Percentiles rank a stretch among this genome's conserved stretches.
Evolutionary conservation across 805 yeast species (phyloP).

Genomic region (Osmozyma mogii): DNA sequence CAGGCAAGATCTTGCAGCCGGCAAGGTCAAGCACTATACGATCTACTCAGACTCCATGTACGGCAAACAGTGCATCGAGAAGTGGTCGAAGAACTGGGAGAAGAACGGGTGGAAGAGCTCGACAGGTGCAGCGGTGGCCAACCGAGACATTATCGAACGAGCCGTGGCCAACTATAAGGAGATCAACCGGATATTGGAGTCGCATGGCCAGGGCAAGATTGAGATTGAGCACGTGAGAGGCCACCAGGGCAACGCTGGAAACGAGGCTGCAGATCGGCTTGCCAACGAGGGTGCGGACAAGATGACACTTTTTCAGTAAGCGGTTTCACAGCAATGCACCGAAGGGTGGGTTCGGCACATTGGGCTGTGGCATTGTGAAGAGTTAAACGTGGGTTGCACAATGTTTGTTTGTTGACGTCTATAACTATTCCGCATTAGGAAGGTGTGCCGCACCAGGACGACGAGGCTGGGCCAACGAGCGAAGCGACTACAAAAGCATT

Average conservation of each 20-base stretch:
- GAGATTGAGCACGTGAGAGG: constrained; percentile 59
- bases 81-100: constrained; percentile 54
- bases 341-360: too few species aligned
- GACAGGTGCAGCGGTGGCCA: constrained; percentile 39
- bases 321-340: too few species aligned
- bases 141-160: constrained; percentile 42
- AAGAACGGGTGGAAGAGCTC: constrained; percentile 45
- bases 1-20: too few species aligned
- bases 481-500: too few species aligned
- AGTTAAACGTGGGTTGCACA: too few species aligned
- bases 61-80: constrained; percentile 45
- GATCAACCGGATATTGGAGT: constrained; percentile 31
- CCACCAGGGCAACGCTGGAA: constrained; percentile 63
- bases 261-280: constrained; percentile 66
- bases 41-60: constrained; percentile 71
- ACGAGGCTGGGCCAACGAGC: too few species aligned
- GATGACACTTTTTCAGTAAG: too few species aligned
- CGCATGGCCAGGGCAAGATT: constrained; percentile 30
- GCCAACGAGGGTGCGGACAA: constrained; percentile 58
- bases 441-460: too few species aligned
- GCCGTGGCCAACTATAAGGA: constrained; percentile 16
- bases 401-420: constrained; percentile 2
- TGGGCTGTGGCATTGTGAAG: too few species aligned
- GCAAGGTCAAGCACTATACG: constrained; percentile 17
- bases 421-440: constrained; percentile 6